Percentiles rank a stretch among this genome's conserved stretches.
Conservation (phyloP, 495 filamentous ascomycete species). For the Lophiotrema nucula region DNA sequence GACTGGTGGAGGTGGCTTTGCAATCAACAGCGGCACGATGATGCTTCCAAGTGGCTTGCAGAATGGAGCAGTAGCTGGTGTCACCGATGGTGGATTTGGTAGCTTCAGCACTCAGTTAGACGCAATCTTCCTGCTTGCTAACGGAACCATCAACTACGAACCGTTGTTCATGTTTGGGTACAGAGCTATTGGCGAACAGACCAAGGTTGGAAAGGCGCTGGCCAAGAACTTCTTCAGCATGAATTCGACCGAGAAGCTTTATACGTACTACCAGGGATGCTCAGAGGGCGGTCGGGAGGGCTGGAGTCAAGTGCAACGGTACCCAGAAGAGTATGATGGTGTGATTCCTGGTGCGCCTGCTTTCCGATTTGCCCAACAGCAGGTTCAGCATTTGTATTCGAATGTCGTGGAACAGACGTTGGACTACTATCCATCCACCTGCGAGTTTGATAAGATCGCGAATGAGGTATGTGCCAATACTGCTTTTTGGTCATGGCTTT, state of each 20-base stretch:
- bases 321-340: slow-evolving; percentile 52
- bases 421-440: slow-evolving; percentile 53
- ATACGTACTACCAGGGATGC: slow-evolving; percentile 55
- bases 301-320: slow-evolving; percentile 54
- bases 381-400: slow-evolving; percentile 51
- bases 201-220: slow-evolving; percentile 44
- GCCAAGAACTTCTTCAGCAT: slow-evolving; percentile 41
- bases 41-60: slow-evolving; percentile 45
- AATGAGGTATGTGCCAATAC: too few species aligned
- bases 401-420: slow-evolving; percentile 47
- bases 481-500: too few species aligned
- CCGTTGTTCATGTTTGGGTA: slow-evolving; percentile 51
- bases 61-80: slow-evolving; percentile 47
- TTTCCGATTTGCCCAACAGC: slow-evolving; percentile 52
- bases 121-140: slow-evolving; percentile 41
- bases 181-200: slow-evolving; percentile 43
- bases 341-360: slow-evolving; percentile 53
- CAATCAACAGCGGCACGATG: slow-evolving; percentile 45
- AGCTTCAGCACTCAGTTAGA: slow-evolving; percentile 43
- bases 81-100: slow-evolving; percentile 52
- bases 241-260: slow-evolving; percentile 42
- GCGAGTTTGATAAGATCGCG: slow-evolving; percentile 52
- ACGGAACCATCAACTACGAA: slow-evolving; percentile 49
- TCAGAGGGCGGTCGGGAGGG: slow-evolving; percentile 56
- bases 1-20: slow-evolving; percentile 48